Evolutionary conservation across 345 rosid species (phyloP), one percentile per base, ranked within the genome.

Genomic region (Populus alba): DNA sequence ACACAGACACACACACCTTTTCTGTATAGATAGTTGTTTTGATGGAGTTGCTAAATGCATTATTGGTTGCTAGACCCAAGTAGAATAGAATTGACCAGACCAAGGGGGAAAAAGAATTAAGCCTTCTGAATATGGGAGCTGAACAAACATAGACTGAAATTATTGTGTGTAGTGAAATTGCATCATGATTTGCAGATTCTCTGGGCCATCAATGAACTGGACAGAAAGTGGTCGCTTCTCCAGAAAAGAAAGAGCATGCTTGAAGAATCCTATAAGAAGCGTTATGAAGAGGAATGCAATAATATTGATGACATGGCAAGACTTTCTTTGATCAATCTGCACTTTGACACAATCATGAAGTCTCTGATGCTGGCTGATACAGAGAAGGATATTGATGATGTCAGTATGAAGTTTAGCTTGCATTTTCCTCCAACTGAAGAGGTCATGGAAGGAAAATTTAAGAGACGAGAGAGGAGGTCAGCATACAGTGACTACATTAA

Each of bases 321-420:
- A 41, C 41, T 62, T 39, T 15, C 59, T 43, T 29, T 15, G 27
- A 13, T 18, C 33, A 20, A 75, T 41, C 39, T 45, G 65, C 23
- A 41, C 4, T 75, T 75, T 62, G 61, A 75, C 22, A 11, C 62
- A 25, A 66, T 75, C 17, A 47, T 47, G 27, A 65, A 43, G 70
- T 66, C 72, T 65, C 71, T 75, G 25, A 66, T 45, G 31, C 11
- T 29, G 16, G 71, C 71, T 43, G 78, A 75, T 39, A 41, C 62
- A 20, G 78, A 75, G 63, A 75, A 41, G 53, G 72, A 75, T 9
- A 39, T 75, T 29, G 72, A 75, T 49, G 78, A 75, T 63, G 22
- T 75, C 13, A 71, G 43, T 20, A 10, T 35, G 23, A 75, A 66
- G 35, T 75, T 75, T 66, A 66, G 8, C 63, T 18, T 75, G 41